Conservation (phyloP, 176 grass and related monocot genomes). For the Rhynchospora pubera region DNA sequence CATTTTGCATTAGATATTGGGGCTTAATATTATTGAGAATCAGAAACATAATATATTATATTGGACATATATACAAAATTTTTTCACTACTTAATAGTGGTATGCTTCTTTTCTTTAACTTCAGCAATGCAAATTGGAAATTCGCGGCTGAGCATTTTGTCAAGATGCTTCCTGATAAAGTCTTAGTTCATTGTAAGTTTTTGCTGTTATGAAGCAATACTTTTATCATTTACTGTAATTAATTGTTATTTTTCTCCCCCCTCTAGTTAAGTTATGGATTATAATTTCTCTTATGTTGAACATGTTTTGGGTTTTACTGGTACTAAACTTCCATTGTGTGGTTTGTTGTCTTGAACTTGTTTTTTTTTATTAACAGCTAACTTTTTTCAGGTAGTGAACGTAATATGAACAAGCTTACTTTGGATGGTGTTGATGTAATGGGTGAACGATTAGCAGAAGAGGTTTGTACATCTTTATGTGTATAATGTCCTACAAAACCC, state of each 20-base stretch:
- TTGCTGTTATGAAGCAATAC: not conserved
- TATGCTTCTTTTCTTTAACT: constrained; percentile 22
- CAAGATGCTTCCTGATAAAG: constrained; percentile 50
- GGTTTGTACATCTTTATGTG: constrained; percentile 38
- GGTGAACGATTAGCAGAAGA: constrained; percentile 85
- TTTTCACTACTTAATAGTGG: constrained; percentile 9
- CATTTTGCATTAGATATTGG: no score
- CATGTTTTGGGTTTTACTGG: not conserved
- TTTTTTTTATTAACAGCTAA: not conserved
- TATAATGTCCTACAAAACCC: constrained; percentile 1
- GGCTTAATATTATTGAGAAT: not conserved
- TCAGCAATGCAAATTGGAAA: constrained; percentile 68
- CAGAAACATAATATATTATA: not conserved
- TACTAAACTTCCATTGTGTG: not conserved
- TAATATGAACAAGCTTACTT: constrained; percentile 81
- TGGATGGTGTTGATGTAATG: constrained; percentile 97
- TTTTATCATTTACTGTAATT: not conserved
- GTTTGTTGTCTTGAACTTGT: not conserved
- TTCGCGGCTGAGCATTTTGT: constrained; percentile 74
- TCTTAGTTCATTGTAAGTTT: constrained; percentile 88
- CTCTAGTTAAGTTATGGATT: not conserved
- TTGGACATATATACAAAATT: not conserved
- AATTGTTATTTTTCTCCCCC: not conserved
- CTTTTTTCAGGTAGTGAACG: constrained; percentile 58
- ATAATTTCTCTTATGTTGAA: not conserved